Evolutionary conservation across 306 rosid genomes (phyloP), one percentile per base, ranked within the genome.

Genomic region (Quercus aquifolioides): DNA sequence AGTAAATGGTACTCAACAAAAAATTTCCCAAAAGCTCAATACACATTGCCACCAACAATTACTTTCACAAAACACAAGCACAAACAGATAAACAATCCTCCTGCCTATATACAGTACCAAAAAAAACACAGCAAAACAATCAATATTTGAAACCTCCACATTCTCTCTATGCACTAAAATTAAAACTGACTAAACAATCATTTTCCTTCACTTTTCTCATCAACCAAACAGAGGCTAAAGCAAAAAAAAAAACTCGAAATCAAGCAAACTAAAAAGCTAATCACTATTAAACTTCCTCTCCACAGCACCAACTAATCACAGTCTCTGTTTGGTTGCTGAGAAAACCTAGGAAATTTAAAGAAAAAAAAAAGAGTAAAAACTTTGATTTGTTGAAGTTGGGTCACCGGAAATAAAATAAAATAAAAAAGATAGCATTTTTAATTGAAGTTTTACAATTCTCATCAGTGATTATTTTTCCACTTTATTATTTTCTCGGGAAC

Each of bases 401-500:
- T 35, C 52, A 6, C 49, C 8, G 1, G n/a, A 35, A 20, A 68
- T 25, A 18, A n/a, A n/a, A n/a, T n/a, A n/a, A n/a, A n/a, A n/a
- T 26, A n/a, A 35, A 68, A 8, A 10, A 10, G 2, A 7, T 67
- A 23, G n/a, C 26, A 62, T 62, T 62, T 8, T 41, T 2, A 8
- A 41, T 62, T 6, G 28, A 67, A 33, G 49, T 31, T 7, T 33
- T 8, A 41, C 46, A 67, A 31, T 7, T 9, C 71, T 69, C 54
- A 4, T 20, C 41, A 18, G 33, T 25, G 9, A 21, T 5, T 26
- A 35, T 57, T 75, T 19, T 43, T 49, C 79, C 46, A 41, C 46
- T 41, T 52, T 23, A 12, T 35, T 6, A 28, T 46, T 81, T 75
- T 76, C 79, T 68, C 65, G 17, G 52, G n/a, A 77, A 57, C 35